Percentiles rank a stretch among this genome's conserved stretches.
Evolutionary conservation across 164 flowering plant species (phyloP).

Genomic region (Echeveria elegans): DNA sequence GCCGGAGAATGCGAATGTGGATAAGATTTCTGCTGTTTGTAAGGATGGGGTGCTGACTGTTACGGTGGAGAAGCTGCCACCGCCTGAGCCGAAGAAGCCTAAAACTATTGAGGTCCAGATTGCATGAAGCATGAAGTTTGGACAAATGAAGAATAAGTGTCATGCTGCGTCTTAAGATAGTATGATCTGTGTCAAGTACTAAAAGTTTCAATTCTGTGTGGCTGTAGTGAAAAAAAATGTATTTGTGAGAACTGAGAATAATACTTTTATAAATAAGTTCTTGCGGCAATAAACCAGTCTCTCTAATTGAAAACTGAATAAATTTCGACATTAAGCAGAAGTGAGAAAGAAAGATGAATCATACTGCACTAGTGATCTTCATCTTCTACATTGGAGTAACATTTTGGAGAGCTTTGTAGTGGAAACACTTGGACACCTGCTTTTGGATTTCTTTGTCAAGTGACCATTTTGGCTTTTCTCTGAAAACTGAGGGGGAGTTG

Average conservation of each 20-base stretch:
- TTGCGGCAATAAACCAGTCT: no score
- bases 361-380: background rate
- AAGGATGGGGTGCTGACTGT: conserved; percentile 57
- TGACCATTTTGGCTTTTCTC: background rate
- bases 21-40: conserved; percentile 34
- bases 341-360: background rate
- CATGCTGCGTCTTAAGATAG: no score
- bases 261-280: no score
- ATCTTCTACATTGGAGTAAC: background rate
- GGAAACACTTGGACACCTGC: background rate
- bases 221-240: no score
- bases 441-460: background rate
- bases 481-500: background rate
- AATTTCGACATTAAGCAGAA: no score
- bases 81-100: conserved; percentile 66
- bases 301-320: no score
- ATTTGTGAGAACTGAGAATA: no score
- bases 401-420: conserved; percentile 4
- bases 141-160: background rate
- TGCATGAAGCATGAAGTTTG: conserved; percentile 11
- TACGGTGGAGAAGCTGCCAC: conserved; percentile 49
- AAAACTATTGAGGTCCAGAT: conserved; percentile 49
- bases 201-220: background rate
- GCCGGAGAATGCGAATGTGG: conserved; percentile 35
- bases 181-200: no score